These are phyloP conservation scores for Raphidocelis subcapitata DNA, from an alignment of 139 green algal species.

Conservation along the genomic window DNA sequence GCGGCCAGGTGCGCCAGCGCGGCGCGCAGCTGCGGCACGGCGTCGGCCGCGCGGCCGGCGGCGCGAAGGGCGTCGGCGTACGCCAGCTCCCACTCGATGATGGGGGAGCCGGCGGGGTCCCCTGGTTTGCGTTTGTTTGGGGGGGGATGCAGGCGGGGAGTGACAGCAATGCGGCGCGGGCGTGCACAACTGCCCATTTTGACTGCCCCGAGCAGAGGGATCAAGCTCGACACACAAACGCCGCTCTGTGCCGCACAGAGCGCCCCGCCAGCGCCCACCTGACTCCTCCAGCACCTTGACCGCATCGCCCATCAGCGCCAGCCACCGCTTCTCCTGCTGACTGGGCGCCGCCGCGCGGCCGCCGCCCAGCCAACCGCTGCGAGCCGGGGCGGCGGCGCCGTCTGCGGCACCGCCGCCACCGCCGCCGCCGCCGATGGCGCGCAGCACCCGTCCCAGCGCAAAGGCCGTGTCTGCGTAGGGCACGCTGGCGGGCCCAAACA, in stretches of 20 bases:
- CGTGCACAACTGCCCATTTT: too few species aligned
- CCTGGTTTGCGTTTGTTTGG: too few species aligned
- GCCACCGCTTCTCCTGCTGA: conserved; percentile 25
- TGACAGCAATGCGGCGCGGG: too few species aligned
- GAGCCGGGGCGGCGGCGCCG: neutral
- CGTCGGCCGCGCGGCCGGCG: neutral
- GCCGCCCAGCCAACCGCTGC: conserved; percentile 20
- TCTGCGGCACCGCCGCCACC: too few species aligned
- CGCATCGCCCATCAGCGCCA: conserved; percentile 18
- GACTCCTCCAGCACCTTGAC: conserved; percentile 35
- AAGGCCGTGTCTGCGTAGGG: conserved; percentile 53
- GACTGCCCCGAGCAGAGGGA: too few species aligned
- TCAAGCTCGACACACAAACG: too few species aligned
- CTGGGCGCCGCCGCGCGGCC: conserved; percentile 6
- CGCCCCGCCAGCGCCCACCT: conserved; percentile 22
- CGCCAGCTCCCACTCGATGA: too few species aligned
- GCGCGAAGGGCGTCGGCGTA: too few species aligned
- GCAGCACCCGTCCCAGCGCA: conserved; percentile 32
- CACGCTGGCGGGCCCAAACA: conserved; percentile 48
- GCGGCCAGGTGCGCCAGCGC: neutral
- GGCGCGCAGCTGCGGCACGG: neutral
- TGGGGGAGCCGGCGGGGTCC: too few species aligned
- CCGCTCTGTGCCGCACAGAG: too few species aligned
- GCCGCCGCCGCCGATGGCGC: too few species aligned
- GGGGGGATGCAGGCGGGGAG: too few species aligned